Conservation (phyloP, 1,284 basidiomycete genomes). For the Meripilus lineatus region DNA sequence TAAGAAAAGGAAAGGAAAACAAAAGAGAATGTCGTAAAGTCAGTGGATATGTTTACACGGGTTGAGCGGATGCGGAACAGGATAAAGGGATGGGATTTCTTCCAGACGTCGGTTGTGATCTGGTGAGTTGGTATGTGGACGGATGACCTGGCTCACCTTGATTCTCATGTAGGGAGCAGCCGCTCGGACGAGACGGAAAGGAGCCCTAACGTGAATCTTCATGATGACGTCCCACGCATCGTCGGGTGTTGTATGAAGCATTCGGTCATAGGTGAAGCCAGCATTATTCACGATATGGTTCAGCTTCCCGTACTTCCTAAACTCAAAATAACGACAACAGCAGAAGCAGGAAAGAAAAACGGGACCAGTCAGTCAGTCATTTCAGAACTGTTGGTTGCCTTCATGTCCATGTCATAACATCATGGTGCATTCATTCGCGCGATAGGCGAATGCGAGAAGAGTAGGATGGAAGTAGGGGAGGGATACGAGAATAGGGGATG, state of each 20-base stretch:
- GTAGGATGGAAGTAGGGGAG: too few species aligned
- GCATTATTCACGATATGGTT: slow-evolving; percentile 88
- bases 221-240: slow-evolving; percentile 79
- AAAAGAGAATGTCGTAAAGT: too few species aligned
- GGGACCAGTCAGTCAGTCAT: neutral
- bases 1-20: too few species aligned
- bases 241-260: slow-evolving; percentile 85
- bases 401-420: neutral
- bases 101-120: too few species aligned
- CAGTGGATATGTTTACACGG: slow-evolving; percentile 24
- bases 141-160: too few species aligned
- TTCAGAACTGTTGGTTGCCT: neutral
- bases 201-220: slow-evolving; percentile 79
- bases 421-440: neutral
- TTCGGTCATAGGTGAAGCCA: slow-evolving; percentile 85
- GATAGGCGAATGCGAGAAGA: neutral
- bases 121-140: too few species aligned
- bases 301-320: slow-evolving; percentile 73
- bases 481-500: too few species aligned
- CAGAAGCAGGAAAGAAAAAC: neutral
- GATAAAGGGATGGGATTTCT: too few species aligned
- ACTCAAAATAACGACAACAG: neutral
- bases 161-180: slow-evolving; percentile 83
- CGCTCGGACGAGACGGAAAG: slow-evolving; percentile 80
- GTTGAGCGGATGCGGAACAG: slow-evolving; percentile 24